Evolutionary conservation across 371 early-diverging fungal genomes (phyloP), one percentile per base, ranked within the genome.

Genomic region (Parasitella parasitica): DNA sequence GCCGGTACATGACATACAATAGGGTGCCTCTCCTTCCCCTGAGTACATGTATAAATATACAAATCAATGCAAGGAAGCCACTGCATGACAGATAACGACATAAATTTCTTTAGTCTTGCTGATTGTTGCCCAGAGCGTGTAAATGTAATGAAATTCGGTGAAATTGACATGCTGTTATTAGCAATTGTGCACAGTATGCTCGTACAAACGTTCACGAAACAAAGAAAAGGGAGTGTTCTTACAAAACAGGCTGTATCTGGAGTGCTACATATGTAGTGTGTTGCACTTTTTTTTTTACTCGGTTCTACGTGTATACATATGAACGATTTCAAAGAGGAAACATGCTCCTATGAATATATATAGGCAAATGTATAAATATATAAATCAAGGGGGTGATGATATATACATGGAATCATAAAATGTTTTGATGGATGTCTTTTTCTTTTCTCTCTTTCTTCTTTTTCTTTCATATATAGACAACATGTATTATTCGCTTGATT

Each of bases 401-500:
- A 1, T 8, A 15, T 49, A 53, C 22, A 53, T 46, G 46, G 13
- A 46, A 46, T n/a, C n/a, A n/a, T 46, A 46, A 46, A 46, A 46
- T 46, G 20, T 22, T 24, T 22, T 46, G 46, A 8, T 24, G 6
- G 38, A n/a, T n/a, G 13, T 13, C 46, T 27, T 58, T 6, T 28
- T 7, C 30, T 13, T 20, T 30, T 30, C 13, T 18, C 32, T 30
- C 43, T 39, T 20, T 30, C 16, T 28, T 26, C 2, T 36, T 36
- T 57, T 34, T 58, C 22, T 49, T 36, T 36, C 11, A 16, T n/a
- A 24, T n/a, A 22, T 35, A 28, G 15, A 48, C 34, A 30, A 0
- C 61, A 61, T 55, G 63, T 48, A 62, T 28, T 78, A 71, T 56
- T 73, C 76, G 16, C 72, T 78, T 51, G 67, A 72, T 36, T 76